Evolutionary conservation across 2,329 filamentous ascomycete species (phyloP), one percentile per base, ranked within the genome.

Genomic region (Trichoderma semiorbis): DNA sequence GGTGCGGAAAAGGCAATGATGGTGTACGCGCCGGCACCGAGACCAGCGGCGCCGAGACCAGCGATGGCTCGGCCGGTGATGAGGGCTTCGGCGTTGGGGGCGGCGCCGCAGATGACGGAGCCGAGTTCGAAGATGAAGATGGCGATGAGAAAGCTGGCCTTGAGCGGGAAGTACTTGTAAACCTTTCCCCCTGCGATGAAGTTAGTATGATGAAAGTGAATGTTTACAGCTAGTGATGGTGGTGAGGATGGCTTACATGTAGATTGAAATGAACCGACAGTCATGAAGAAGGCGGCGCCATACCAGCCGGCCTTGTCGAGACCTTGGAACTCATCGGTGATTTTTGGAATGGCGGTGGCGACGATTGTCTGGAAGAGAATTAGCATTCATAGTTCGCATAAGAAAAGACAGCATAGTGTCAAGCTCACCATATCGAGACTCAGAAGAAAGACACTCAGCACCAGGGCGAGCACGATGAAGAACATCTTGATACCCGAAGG

Each of bases 271-370:
- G 80, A 80, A 11, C 82, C 85, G 34, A 84, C 76, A 2, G 84
- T 85, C 74, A 87, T 80, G 78, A 87, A 86, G 74, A 85, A 88
- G 55, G 85, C 85, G 18, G 86, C 83, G 2, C 86, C 87, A 74
- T 90, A 90, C 89, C 89, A 91, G 26, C 85, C 85, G 14, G 88
- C 84, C 73, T 88, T 85, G 43, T 83, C 81, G 21, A 88, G 82
- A 62, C 84, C 81, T 71, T 85, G 80, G 79, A 87, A 86, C 53
- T 86, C 83, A 74, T 83, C 84, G 1, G 87, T 88, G 75, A 89
- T 88, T 73, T 85, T 85, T 11, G 87, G 87, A 53, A 89, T 87
- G 11, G 86, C 87, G 0, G 86, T 88, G 5, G 85, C 85, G n/a
- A 88, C 84, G 70, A 88, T 88, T 16, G 86, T 88, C 84, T 86